Evolutionary conservation across 1,284 basidiomycete species (phyloP).

Genomic region (Neonothopanus nambi): DNA sequence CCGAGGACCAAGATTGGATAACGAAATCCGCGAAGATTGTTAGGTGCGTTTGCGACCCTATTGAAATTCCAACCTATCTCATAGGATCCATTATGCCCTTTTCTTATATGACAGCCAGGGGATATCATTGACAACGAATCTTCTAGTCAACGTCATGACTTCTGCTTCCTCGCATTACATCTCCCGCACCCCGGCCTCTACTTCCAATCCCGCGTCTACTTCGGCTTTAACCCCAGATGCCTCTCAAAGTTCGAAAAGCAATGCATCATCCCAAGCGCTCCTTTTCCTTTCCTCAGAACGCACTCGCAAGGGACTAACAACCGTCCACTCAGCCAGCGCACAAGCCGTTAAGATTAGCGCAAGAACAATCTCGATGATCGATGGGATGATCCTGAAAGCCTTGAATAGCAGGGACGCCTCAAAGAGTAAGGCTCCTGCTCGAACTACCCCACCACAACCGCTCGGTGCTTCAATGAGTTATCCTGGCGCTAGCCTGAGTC

Average conservation of each 20-base stretch:
- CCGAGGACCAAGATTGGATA: slow-evolving; percentile 74
- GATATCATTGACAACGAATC: slow-evolving; percentile 67
- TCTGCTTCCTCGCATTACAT: slow-evolving; percentile 67
- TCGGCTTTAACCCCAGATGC: slow-evolving; percentile 15
- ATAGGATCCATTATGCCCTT: not conserved
- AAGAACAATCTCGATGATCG: slow-evolving; percentile 63
- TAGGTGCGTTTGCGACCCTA: slow-evolving; percentile 46
- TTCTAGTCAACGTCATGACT: slow-evolving; percentile 62
- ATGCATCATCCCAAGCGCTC: slow-evolving; percentile 52
- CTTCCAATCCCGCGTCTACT: slow-evolving; percentile 14
- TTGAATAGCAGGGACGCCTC: slow-evolving; percentile 36
- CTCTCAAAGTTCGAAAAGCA: slow-evolving; percentile 32
- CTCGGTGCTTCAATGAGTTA: slow-evolving; percentile 1
- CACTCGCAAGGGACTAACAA: slow-evolving; percentile 58
- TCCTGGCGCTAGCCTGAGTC: not conserved
- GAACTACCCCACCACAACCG: not conserved
- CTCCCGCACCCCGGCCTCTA: slow-evolving; percentile 51
- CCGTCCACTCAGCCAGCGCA: slow-evolving; percentile 64
- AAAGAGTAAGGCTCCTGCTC: slow-evolving; percentile 18
- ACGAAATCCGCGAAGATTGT: slow-evolving; percentile 67
- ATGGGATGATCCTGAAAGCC: slow-evolving; percentile 57
- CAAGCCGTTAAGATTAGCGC: slow-evolving; percentile 67
- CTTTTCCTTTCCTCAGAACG: slow-evolving; percentile 61
- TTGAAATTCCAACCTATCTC: not conserved
- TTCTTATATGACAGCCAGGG: slow-evolving; percentile 48